Conservation (phyloP, 2,329 filamentous ascomycete species). For the Cercospora canescens region DNA sequence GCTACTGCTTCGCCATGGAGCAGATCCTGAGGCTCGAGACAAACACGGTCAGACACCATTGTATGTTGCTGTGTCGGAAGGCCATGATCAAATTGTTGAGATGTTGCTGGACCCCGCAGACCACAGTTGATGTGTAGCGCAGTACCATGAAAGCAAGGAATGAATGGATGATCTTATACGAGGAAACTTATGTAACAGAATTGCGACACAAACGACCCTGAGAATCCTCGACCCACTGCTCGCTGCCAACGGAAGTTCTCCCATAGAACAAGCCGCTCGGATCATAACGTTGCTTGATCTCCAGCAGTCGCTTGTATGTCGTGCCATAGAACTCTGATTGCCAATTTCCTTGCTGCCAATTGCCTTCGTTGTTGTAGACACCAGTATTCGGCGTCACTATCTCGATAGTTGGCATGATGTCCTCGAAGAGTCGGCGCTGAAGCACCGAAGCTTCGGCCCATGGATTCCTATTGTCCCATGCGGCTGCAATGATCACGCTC, state of each 20-base stretch:
- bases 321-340: slow-evolving; percentile 43
- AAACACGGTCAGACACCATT: background rate
- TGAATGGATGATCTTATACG: background rate
- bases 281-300: slow-evolving; percentile 46
- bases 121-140: background rate
- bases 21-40: background rate
- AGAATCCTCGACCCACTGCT: slow-evolving; percentile 33
- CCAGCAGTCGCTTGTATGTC: background rate
- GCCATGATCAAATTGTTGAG: background rate
- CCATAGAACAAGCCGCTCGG: slow-evolving; percentile 44
- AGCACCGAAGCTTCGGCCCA: slow-evolving; percentile 19
- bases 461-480: slow-evolving; percentile 42
- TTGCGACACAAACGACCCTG: slow-evolving; percentile 26
- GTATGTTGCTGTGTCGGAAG: background rate
- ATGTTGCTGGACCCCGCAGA: background rate
- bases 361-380: slow-evolving; percentile 46
- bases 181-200: background rate
- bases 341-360: slow-evolving; percentile 44
- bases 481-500: slow-evolving; percentile 39
- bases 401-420: slow-evolving; percentile 42
- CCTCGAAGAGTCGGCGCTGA: slow-evolving; percentile 1
- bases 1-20: background rate
- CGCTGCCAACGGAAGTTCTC: slow-evolving; percentile 41
- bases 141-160: background rate
- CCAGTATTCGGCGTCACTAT: slow-evolving; percentile 41